These are phyloP conservation scores for Eremothecium coryli DNA, from an alignment of 1,139 yeast genomes.

Conservation along the genomic window DNA sequence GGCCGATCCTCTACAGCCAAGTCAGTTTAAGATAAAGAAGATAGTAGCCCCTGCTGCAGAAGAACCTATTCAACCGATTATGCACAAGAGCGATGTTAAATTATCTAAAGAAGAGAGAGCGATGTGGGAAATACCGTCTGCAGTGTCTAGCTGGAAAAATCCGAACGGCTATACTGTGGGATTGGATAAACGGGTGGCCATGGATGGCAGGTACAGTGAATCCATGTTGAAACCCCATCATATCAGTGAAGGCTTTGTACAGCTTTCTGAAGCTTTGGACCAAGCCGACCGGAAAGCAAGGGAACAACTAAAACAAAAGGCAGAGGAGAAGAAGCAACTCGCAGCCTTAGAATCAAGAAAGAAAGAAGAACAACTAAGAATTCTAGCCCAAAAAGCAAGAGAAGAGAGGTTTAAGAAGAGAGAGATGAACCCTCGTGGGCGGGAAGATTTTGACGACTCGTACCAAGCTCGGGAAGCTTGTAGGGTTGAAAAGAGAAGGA, in stretches of 20 bases:
- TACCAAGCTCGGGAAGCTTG: conserved; percentile 34
- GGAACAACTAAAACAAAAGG: conserved; percentile 54
- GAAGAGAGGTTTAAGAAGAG: conserved; percentile 23
- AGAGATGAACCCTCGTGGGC: conserved; percentile 6
- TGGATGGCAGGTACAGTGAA: conserved; percentile 38
- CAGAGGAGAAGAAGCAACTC: conserved; percentile 44
- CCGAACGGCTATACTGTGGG: conserved; percentile 84
- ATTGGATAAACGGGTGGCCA: conserved; percentile 65
- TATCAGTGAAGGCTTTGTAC: conserved; percentile 53
- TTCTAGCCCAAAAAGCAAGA: conserved; percentile 52
- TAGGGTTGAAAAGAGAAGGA: conserved; percentile 38
- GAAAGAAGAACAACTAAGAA: conserved; percentile 50
- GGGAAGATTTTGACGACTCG: conserved; percentile 15
- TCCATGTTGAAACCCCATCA: conserved; percentile 23
- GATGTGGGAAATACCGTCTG: conserved; percentile 85
- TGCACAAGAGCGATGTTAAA: conserved; percentile 29
- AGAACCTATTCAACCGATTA: conserved; percentile 39
- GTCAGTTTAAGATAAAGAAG: conserved; percentile 65
- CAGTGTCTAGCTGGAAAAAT: conserved; percentile 93
- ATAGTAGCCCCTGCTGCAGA: conserved; percentile 67
- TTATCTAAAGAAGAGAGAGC: conserved; percentile 70
- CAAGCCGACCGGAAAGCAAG: conserved; percentile 68
- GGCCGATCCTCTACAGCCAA: conserved; percentile 83
- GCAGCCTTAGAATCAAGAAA: conserved; percentile 49
- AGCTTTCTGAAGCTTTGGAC: conserved; percentile 63